Base-by-base conservation (phyloP, 2,329 filamentous ascomycete species). In the Lasiodiplodia hormozganensis region DNA sequence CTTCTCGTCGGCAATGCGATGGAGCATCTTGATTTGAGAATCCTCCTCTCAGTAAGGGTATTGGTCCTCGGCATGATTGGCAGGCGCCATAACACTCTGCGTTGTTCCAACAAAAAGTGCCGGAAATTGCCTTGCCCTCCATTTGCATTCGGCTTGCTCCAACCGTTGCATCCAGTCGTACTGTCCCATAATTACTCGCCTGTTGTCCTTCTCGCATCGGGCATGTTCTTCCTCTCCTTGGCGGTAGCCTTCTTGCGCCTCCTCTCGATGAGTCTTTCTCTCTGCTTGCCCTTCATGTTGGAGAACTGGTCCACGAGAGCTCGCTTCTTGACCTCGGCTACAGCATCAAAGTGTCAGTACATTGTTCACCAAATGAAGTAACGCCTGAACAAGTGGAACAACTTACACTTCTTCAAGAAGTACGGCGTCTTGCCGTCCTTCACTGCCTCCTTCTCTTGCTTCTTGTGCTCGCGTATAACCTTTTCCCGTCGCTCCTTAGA, bases 231-330 rank as follows among this genome's bases (percentile, higher is more conserved):
- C 83, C 92, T 92, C 85, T 98, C 96, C 84, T 91, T 95, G 11
- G 88, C 85, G 0, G 92, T 89, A 65, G 93, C 84, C 90, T 97
- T 97, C 90, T 97, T 97, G 80, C 93, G 85, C 82, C 91, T 89
- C 77, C 92, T 86, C 85, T 96, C 93, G 75, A 98, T 92, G 16
- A 90, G 89, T 82, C 90, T 91, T 71, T 96, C 92, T 69, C 94
- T 87, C 81, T 97, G 49, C 52, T 68, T 65, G 43, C 67, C 58
- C 51, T 64, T 68, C 67, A 65, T 68, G 58, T 38, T 56, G 49
- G 60, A 40, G 38, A 68, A 68, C 14, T 68, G 60, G 18, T 68
- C 67, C 25, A 68, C 58, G 49, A 68, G 51, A 31, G 58, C 67
- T 8, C 49, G 36, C 38, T 64, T 57, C 51, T 68, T 68, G 49